A percentile compares a stretch with the other conserved stretches of the same genome.
phyloP scores from a whole-genome alignment of 495 filamentous ascomycete genomes.

The Aspergillus diversus region DNA sequence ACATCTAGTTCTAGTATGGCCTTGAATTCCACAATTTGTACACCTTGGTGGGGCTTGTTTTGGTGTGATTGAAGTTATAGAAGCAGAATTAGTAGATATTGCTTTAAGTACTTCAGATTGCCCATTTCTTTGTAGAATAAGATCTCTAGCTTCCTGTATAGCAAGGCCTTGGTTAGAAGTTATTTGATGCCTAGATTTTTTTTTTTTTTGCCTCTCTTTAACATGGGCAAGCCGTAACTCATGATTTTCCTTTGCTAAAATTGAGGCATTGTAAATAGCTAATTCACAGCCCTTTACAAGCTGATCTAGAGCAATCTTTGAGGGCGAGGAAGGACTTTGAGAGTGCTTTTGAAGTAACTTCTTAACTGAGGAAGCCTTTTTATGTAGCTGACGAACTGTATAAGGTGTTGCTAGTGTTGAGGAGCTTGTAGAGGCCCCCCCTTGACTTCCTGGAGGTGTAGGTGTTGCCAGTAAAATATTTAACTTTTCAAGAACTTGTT shows the following conservation, averaged over 20 bases:
- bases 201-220: neutral
- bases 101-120: too few species aligned
- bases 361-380: neutral
- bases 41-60: neutral
- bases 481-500: too few species aligned
- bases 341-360: slow-evolving; percentile 4
- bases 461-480: too few species aligned
- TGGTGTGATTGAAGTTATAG: too few species aligned
- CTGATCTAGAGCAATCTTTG: neutral
- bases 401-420: slow-evolving; percentile 6
- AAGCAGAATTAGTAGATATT: too few species aligned
- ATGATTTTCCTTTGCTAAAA: neutral
- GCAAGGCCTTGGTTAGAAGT: neutral
- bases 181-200: neutral
- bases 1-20: neutral
- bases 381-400: slow-evolving; percentile 10
- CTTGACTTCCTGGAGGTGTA: too few species aligned
- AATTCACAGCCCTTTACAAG: slow-evolving; percentile 11
- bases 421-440: neutral
- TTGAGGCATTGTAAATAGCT: neutral
- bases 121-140: neutral
- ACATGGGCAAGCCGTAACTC: neutral
- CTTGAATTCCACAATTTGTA: neutral
- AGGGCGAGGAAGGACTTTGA: neutral
- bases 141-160: neutral